Conservation (phyloP, 257 asterid genomes). For the Ocimum tenuiflorum region DNA sequence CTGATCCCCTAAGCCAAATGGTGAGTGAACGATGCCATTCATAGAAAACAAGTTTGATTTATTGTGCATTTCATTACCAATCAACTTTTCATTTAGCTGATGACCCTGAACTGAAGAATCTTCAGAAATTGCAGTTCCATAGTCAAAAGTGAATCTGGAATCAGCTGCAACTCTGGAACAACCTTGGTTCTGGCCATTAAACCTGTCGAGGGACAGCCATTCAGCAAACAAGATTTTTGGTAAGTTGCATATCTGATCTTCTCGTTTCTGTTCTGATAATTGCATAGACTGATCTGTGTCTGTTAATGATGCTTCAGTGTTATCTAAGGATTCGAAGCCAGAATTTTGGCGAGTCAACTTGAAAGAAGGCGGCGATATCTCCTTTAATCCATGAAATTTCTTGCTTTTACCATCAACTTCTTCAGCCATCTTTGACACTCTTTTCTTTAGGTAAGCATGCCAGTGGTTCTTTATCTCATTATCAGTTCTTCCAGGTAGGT, state of each 20-base stretch:
- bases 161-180: slow-evolving; percentile 6
- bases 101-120: slow-evolving; percentile 28
- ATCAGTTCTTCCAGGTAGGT: slow-evolving; percentile 71
- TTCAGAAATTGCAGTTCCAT: slow-evolving; percentile 23
- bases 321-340: slow-evolving; percentile 30
- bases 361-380: slow-evolving; percentile 17
- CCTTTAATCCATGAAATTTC: slow-evolving; percentile 2
- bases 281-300: slow-evolving; percentile 36
- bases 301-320: slow-evolving; percentile 19
- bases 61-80: slow-evolving; percentile 20
- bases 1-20: slow-evolving; percentile 44
- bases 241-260: slow-evolving; percentile 25
- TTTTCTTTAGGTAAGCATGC: slow-evolving; percentile 71
- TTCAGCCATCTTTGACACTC: slow-evolving; percentile 24
- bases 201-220: slow-evolving; percentile 57
- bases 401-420: neutral
- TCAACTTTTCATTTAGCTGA: slow-evolving; percentile 23
- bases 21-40: slow-evolving; percentile 35
- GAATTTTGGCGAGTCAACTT: slow-evolving; percentile 25
- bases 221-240: slow-evolving; percentile 73
- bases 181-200: no score
- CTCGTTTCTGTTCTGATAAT: neutral
- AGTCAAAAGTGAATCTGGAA: slow-evolving; percentile 11
- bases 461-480: slow-evolving; percentile 69
- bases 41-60: slow-evolving; percentile 7